These are phyloP conservation scores for Corylus avellana DNA, from an alignment of 306 rosid species.

Conservation along the genomic window DNA sequence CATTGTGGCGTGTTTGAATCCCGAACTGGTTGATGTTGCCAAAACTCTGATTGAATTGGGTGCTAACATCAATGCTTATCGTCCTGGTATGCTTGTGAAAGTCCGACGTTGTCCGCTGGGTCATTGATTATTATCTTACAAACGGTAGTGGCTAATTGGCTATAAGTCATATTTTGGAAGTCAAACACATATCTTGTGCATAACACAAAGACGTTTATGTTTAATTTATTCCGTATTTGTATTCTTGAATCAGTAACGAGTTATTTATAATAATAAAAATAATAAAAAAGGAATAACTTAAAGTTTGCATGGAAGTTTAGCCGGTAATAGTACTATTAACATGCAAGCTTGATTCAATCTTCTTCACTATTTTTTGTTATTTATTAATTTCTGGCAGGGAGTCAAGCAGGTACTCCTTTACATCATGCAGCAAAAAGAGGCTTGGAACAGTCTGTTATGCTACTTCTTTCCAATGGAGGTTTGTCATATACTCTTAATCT, in stretches of 20 bases:
- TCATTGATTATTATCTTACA: background rate
- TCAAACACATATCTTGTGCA: background rate
- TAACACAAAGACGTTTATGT: background rate
- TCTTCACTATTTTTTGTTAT: background rate
- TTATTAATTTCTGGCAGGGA: conserved; percentile 7
- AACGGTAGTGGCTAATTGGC: background rate
- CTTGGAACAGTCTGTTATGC: conserved; percentile 8
- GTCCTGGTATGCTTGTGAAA: conserved; percentile 20
- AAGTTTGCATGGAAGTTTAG: background rate
- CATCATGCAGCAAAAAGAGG: conserved; percentile 31
- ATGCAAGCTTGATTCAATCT: background rate
- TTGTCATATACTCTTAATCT: background rate
- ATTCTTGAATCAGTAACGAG: background rate
- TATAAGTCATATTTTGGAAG: background rate
- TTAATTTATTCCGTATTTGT: background rate
- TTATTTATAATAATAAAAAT: background rate
- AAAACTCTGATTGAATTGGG: conserved; percentile 31
- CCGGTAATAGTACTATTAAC: background rate
- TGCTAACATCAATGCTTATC: conserved; percentile 26
- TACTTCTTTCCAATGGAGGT: conserved; percentile 33
- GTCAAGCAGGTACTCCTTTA: conserved; percentile 31
- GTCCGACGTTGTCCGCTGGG: background rate
- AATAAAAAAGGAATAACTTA: background rate
- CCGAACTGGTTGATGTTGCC: conserved; percentile 15
- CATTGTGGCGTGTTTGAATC: conserved; percentile 24